Conservation (phyloP, 2,329 filamentous ascomycete species). For the Aspergillus sp. region DNA sequence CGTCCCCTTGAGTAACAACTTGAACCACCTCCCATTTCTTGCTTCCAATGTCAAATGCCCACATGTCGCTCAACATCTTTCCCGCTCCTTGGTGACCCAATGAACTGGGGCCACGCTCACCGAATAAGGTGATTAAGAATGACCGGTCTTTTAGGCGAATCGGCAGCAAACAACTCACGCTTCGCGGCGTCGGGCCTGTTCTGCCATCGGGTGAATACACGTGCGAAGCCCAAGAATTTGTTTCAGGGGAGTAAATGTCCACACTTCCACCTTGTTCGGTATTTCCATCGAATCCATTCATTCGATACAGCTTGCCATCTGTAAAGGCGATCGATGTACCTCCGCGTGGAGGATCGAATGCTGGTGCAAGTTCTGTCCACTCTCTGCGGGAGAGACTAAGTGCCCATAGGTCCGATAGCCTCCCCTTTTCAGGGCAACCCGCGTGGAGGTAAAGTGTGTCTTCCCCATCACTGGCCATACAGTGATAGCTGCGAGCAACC, state of each 20-base stretch:
- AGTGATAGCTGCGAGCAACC: slow-evolving; percentile 61
- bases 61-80: slow-evolving; percentile 47
- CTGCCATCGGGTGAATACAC: slow-evolving; percentile 32
- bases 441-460: slow-evolving; percentile 68
- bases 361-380: slow-evolving; percentile 61
- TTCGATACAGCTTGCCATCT: slow-evolving; percentile 60
- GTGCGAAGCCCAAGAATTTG: slow-evolving; percentile 31
- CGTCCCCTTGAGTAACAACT: slow-evolving; percentile 9
- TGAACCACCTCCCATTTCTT: slow-evolving; percentile 27
- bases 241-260: slow-evolving; percentile 47
- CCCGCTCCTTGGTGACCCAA: slow-evolving; percentile 47
- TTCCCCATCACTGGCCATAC: slow-evolving; percentile 50
- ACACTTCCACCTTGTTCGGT: slow-evolving; percentile 61
- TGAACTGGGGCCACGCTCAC: slow-evolving; percentile 45
- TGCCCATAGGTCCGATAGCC: slow-evolving; percentile 64
- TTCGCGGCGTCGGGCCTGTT: slow-evolving; percentile 40
- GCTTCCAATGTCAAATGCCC: slow-evolving; percentile 35
- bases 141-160: slow-evolving; percentile 26
- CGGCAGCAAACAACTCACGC: slow-evolving; percentile 41
- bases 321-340: slow-evolving; percentile 59
- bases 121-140: slow-evolving; percentile 43
- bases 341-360: slow-evolving; percentile 57
- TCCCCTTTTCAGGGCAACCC: slow-evolving; percentile 56
- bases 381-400: slow-evolving; percentile 56
- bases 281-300: slow-evolving; percentile 69